These are phyloP conservation scores for Dysphania ambrosioides DNA, from an alignment of 148 eudicot species.

Conservation along the genomic window DNA sequence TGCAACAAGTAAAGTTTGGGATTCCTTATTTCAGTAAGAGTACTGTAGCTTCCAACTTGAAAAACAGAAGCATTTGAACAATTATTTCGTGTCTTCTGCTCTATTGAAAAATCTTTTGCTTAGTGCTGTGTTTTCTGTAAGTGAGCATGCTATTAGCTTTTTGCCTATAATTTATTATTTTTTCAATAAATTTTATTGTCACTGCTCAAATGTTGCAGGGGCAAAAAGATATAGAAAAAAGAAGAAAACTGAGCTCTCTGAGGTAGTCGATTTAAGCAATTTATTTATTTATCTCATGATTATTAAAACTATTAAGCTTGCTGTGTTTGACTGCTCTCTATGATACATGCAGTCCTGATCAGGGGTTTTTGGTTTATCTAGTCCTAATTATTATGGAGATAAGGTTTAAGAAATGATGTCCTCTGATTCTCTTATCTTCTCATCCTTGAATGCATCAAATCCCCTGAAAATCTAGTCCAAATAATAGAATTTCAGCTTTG, in stretches of 20 bases:
- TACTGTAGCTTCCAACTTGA: background rate
- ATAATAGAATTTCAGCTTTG: background rate
- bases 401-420: background rate
- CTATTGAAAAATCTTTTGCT: background rate
- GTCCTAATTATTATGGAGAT: background rate
- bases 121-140: background rate
- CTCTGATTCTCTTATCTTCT: background rate
- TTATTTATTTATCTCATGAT: background rate
- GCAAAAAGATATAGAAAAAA: conserved; percentile 20
- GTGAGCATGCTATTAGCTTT: background rate
- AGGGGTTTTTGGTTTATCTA: background rate
- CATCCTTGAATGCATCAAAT: background rate
- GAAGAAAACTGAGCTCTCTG: conserved; percentile 23
- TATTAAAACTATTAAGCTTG: background rate
- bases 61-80: background rate
- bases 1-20: background rate
- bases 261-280: conserved; percentile 24
- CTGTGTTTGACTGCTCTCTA: background rate
- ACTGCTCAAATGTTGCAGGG: conserved; percentile 20
- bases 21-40: background rate
- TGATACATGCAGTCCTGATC: background rate
- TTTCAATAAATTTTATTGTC: background rate
- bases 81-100: background rate
- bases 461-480: background rate
- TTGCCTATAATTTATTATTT: background rate